A percentile compares a stretch with the other conserved stretches of the same genome.
phyloP scores from a whole-genome alignment of 352 stramenopile species.

The Phytopythium boreale region DNA sequence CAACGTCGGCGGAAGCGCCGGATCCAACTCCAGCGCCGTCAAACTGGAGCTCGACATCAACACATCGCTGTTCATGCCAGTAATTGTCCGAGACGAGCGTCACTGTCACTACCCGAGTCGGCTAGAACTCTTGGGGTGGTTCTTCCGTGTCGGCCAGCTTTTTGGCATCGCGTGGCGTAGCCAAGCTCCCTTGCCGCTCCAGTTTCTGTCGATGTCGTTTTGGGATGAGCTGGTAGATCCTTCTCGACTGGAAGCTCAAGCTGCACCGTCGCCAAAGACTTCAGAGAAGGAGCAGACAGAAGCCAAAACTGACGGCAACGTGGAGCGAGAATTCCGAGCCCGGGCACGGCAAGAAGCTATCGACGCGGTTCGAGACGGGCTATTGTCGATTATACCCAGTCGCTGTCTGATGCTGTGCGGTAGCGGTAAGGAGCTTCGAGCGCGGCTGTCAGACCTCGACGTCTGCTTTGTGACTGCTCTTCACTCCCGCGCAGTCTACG shows the following conservation, averaged over 20 bases:
- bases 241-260: neutral
- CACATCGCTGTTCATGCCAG: constrained; percentile 26
- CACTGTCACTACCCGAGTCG: constrained; percentile 12
- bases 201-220: constrained; percentile 42
- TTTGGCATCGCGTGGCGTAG: constrained; percentile 65
- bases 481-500: constrained; percentile 27
- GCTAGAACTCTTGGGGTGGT: constrained; percentile 44
- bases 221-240: constrained; percentile 35
- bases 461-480: constrained; percentile 24
- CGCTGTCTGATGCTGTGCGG: constrained; percentile 41
- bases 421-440: constrained; percentile 24
- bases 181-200: constrained; percentile 38
- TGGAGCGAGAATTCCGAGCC: neutral
- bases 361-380: constrained; percentile 43
- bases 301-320: too few relatives aligned
- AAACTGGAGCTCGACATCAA: constrained; percentile 52
- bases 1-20: too few relatives aligned
- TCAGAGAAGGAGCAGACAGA: neutral
- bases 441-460: constrained; percentile 31
- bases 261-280: neutral
- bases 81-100: neutral
- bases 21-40: too few relatives aligned
- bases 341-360: constrained; percentile 17
- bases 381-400: constrained; percentile 50
- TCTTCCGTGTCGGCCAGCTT: constrained; percentile 51